Percentiles rank a stretch among this genome's conserved stretches.
Evolutionary conservation across 768 basidiomycete species (phyloP).

Genomic region (Termitomyces sp.): DNA sequence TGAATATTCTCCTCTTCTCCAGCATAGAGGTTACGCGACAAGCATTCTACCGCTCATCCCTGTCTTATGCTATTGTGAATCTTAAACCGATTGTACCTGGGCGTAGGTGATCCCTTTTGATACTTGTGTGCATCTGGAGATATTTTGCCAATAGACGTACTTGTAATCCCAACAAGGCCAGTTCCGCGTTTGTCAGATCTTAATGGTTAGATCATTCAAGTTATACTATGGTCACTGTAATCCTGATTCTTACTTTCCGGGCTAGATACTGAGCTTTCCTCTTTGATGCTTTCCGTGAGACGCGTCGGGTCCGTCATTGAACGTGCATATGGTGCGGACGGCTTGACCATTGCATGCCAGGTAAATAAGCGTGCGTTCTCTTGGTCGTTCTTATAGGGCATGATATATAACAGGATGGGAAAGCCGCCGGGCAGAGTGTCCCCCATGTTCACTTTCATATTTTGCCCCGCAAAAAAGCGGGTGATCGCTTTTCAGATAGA

Average conservation of each 20-base stretch:
- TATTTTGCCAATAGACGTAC: constrained; percentile 40
- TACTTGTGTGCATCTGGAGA: neutral
- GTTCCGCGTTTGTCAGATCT: constrained; percentile 55
- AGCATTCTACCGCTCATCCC: constrained; percentile 61
- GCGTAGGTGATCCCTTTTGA: constrained; percentile 51
- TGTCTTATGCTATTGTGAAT: constrained; percentile 87
- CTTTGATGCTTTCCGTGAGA: constrained; percentile 77
- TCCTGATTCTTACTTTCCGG: constrained; percentile 1
- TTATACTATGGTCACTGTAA: neutral
- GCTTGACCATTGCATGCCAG: constrained; percentile 86
- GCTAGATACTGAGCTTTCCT: constrained; percentile 60
- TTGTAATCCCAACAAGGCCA: constrained; percentile 50
- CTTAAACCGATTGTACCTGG: constrained; percentile 92
- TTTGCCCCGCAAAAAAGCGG: constrained; percentile 69
- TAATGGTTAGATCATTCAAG: constrained; percentile 25
- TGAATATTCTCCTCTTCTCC: constrained; percentile 53
- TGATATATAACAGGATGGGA: constrained; percentile 59
- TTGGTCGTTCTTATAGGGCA: neutral
- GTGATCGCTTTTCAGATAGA: constrained; percentile 56
- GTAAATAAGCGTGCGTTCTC: constrained; percentile 28
- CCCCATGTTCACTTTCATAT: constrained; percentile 97
- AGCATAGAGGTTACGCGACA: constrained; percentile 76
- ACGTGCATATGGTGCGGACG: constrained; percentile 74
- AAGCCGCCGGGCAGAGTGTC: constrained; percentile 72
- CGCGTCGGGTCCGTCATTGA: constrained; percentile 77